Percentiles rank a stretch among this genome's conserved stretches.
Evolutionary conservation across 495 filamentous ascomycete genomes (phyloP).

Genomic region (Coniosporium apollinis): DNA sequence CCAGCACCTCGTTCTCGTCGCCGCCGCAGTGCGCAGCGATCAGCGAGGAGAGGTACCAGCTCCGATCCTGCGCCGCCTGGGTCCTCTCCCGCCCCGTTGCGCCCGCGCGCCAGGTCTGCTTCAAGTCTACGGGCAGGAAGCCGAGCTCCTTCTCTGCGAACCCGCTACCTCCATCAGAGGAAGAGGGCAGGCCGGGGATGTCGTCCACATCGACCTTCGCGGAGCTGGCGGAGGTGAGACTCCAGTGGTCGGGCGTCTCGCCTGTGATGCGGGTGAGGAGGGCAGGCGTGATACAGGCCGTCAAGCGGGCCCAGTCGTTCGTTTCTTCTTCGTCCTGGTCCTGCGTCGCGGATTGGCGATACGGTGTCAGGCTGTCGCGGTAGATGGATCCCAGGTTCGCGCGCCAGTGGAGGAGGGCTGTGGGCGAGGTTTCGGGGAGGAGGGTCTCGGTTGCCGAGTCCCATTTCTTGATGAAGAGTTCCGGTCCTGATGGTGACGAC

Average conservation of each 20-base stretch:
- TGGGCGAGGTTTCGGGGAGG: conserved; percentile 14
- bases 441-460: conserved; percentile 25
- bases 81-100: conserved; percentile 57
- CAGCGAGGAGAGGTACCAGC: conserved; percentile 47
- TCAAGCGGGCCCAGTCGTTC: conserved; percentile 29
- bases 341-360: conserved; percentile 18
- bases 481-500: no score
- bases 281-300: conserved; percentile 28
- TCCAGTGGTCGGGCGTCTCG: conserved; percentile 29
- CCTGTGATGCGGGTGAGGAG: conserved; percentile 35
- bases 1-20: conserved; percentile 39
- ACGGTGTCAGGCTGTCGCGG: conserved; percentile 26
- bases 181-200: conserved; percentile 22
- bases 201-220: conserved; percentile 29
- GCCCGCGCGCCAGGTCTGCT: conserved; percentile 48
- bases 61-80: conserved; percentile 51
- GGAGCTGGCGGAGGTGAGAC: conserved; percentile 29
- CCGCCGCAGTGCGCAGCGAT: conserved; percentile 21
- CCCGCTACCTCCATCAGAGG: conserved; percentile 10
- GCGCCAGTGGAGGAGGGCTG: conserved; percentile 20
- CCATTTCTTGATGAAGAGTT: conserved; percentile 42
- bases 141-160: conserved; percentile 26
- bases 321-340: conserved; percentile 15
- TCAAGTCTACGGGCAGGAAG: conserved; percentile 36
- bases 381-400: conserved; percentile 29